Evolutionary conservation across 495 filamentous ascomycete species (phyloP).

Genomic region (Tetracladium marchalianum): DNA sequence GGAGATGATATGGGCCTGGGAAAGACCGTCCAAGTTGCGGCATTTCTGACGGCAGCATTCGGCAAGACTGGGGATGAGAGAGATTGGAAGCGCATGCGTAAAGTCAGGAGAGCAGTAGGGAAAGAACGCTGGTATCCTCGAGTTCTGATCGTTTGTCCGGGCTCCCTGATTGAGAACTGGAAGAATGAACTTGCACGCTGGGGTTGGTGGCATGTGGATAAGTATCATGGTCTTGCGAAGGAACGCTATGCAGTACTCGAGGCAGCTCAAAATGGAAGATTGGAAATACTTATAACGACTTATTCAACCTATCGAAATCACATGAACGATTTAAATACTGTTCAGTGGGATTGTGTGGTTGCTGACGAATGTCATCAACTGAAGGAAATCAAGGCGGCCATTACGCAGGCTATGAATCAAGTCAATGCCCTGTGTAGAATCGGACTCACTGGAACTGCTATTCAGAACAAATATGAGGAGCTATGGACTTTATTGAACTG

Average conservation of each 20-base stretch:
- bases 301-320: slow-evolving; percentile 79
- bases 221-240: slow-evolving; percentile 58
- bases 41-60: slow-evolving; percentile 86
- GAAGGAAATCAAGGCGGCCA: slow-evolving; percentile 68
- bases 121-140: slow-evolving; percentile 69
- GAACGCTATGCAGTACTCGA: slow-evolving; percentile 63
- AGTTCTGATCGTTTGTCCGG: slow-evolving; percentile 80
- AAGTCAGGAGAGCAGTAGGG: slow-evolving; percentile 42
- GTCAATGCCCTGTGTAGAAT: slow-evolving; percentile 90
- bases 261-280: slow-evolving; percentile 61
- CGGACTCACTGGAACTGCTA: slow-evolving; percentile 90
- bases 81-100: slow-evolving; percentile 85
- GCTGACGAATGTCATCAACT: slow-evolving; percentile 94
- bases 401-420: slow-evolving; percentile 80
- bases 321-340: slow-evolving; percentile 64
- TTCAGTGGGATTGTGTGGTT: slow-evolving; percentile 94
- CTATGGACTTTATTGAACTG: slow-evolving; percentile 95
- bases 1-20: slow-evolving; percentile 97
- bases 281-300: slow-evolving; percentile 90
- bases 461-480: slow-evolving; percentile 97
- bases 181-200: slow-evolving; percentile 72
- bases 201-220: slow-evolving; percentile 91
- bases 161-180: slow-evolving; percentile 86
- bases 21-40: slow-evolving; percentile 94
- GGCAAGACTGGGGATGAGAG: slow-evolving; percentile 90